phyloP scores from a whole-genome alignment of 805 yeast species.

The Barnettozyma populi region DNA sequence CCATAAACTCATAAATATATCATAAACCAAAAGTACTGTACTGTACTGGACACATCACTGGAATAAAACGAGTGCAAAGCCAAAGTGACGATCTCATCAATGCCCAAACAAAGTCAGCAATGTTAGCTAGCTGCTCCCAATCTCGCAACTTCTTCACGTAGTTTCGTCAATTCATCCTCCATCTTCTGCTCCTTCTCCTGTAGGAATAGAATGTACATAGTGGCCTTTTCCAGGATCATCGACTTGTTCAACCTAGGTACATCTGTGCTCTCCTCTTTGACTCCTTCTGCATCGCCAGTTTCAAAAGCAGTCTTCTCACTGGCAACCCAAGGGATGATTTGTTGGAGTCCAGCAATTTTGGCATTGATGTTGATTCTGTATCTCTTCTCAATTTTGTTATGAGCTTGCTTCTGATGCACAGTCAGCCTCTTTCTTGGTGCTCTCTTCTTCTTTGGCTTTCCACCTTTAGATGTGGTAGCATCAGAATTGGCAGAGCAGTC shows the following conservation, averaged over 20 bases:
- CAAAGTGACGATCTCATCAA: too few species aligned
- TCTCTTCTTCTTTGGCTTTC: conserved; percentile 36
- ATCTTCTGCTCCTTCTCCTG: conserved; percentile 43
- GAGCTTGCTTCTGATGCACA: conserved; percentile 61
- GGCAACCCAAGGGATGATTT: conserved; percentile 63
- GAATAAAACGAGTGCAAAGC: neutral
- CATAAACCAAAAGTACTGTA: neutral
- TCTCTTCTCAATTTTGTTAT: conserved; percentile 66
- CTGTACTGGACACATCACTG: neutral
- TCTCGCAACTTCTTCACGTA: conserved; percentile 24
- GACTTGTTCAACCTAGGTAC: conserved; percentile 53
- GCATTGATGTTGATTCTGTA: conserved; percentile 69
- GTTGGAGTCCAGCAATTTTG: conserved; percentile 62
- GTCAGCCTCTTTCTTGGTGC: conserved; percentile 52
- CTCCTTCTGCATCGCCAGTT: conserved; percentile 25
- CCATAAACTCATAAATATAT: conserved; percentile 2
- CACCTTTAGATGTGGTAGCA: conserved; percentile 7
- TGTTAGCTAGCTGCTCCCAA: conserved; percentile 17
- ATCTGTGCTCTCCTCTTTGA: conserved; percentile 13
- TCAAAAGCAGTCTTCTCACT: conserved; percentile 59
- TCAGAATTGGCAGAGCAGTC: conserved; percentile 1
- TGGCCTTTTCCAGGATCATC: conserved; percentile 64
- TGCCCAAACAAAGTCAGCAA: neutral
- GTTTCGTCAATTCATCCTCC: conserved; percentile 26
- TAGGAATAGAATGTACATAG: conserved; percentile 49